Base-by-base conservation (phyloP, 2,329 filamentous ascomycete species). In the Stachybotrys echinatus region DNA sequence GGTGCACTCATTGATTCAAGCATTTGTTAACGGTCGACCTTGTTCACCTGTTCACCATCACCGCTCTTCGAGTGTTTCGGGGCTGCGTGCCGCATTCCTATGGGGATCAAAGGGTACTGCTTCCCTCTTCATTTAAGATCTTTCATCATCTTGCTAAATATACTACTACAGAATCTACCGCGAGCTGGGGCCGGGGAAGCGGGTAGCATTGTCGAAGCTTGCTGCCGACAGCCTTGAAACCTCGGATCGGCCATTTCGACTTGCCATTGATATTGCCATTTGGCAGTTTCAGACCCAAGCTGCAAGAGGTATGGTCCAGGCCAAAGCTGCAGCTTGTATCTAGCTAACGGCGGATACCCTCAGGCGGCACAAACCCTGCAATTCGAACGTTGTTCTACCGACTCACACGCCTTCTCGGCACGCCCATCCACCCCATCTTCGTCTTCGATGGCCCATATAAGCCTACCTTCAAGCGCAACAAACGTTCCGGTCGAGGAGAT, bases 201-300 rank as follows among this genome's bases (percentile, higher is more conserved):
- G 92, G 52, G 76, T 95, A 49, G 87, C 94, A 18, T 77, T 99
- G 10, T 83, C 88, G 31, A 95, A 89, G 63, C 79, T 97, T 47
- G 87, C 92, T 23, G 77, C 91, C 43, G 82, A 91, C 45, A 86
- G 89, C 58, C 81, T 95, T 55, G 82, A 90, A 60, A 69, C 77
- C 48, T 83, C 82, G 12, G 79, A 80, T 21, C 80, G 85, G 2
- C 92, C 92, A 0, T 74, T 97, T 39, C 86, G 92, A 39, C 77
- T 99, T 44, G 94, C 94, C 38, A 88, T 99, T 55, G 94, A 99
- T 65, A 88, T 95, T 58, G 90, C 91, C 3, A 97, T 99, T 63
- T 99, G 94, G 94, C 87, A 96, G 42, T 97, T 96, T 63, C 94
- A 99, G 63, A 86, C 86, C 12, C 91, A 95, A 63, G 86, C 89